Conservation (phyloP, 2,329 filamentous ascomycete species). For the Microcyclospora tardicrescens region DNA sequence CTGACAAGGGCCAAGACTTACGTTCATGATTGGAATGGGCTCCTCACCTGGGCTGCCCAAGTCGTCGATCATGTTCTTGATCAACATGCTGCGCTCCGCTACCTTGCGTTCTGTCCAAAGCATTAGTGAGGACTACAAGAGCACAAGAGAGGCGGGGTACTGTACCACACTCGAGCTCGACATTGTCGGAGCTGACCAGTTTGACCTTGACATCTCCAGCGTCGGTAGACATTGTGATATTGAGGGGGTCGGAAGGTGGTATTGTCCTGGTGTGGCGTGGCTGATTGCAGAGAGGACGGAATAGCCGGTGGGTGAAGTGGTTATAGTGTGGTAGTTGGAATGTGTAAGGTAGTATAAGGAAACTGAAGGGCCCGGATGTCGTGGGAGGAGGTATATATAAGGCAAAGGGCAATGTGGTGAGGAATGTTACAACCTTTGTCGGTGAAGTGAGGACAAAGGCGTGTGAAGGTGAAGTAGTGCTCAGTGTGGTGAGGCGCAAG, state of each 20-base stretch:
- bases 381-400: not conserved
- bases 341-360: not conserved
- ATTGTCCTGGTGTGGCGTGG: conserved; percentile 2
- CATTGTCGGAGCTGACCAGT: conserved; percentile 34
- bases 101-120: conserved; percentile 55
- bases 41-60: conserved; percentile 53
- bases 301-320: conserved; percentile 1
- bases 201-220: conserved; percentile 26
- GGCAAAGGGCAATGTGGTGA: too few species aligned
- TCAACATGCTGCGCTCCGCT: conserved; percentile 81
- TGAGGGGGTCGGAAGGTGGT: too few species aligned
- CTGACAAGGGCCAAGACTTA: conserved; percentile 18
- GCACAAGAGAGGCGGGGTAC: conserved; percentile 4
- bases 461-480: too few species aligned
- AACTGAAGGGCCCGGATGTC: not conserved
- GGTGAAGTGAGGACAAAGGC: too few species aligned
- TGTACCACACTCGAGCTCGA: conserved; percentile 30
- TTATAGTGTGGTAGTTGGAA: conserved; percentile 3
- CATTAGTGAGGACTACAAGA: conserved; percentile 4
- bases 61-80: conserved; percentile 98
- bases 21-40: conserved; percentile 77
- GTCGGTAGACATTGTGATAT: conserved; percentile 20
- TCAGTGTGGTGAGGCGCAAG: too few species aligned
- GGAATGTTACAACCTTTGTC: too few species aligned
- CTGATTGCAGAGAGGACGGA: conserved; percentile 3